These are phyloP conservation scores for Aspergillus sparsus DNA, from an alignment of 495 filamentous ascomycete genomes.

Conservation along the genomic window DNA sequence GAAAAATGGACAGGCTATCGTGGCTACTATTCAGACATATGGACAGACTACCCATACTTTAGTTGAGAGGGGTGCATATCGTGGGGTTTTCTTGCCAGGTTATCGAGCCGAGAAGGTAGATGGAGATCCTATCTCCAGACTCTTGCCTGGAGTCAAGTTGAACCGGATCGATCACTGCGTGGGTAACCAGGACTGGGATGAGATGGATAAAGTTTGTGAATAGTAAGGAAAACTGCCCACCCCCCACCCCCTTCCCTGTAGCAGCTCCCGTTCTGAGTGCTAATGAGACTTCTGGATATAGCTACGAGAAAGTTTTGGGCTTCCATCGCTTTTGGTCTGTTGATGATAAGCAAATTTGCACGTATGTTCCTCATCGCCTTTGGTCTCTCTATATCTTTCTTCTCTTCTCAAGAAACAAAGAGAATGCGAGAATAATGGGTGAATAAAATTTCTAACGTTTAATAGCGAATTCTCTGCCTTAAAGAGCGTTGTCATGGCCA, in stretches of 20 bases:
- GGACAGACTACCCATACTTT: constrained; percentile 91
- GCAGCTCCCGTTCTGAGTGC: neutral
- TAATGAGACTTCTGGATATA: constrained; percentile 30
- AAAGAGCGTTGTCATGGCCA: constrained; percentile 83
- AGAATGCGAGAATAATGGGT: no score
- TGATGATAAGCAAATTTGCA: constrained; percentile 83
- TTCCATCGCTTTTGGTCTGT: constrained; percentile 97
- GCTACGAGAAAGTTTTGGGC: constrained; percentile 82
- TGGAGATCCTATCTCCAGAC: constrained; percentile 50
- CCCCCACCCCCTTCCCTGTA: neutral
- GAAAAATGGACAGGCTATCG: constrained; percentile 55
- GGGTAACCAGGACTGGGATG: constrained; percentile 88
- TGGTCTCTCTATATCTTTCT: no score
- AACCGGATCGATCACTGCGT: constrained; percentile 87
- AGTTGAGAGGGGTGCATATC: constrained; percentile 65
- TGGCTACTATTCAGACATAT: constrained; percentile 81
- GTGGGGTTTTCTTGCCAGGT: constrained; percentile 77
- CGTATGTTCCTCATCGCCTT: constrained; percentile 37
- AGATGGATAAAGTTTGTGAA: constrained; percentile 80
- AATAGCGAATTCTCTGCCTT: constrained; percentile 75
- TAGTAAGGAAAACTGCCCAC: constrained; percentile 49
- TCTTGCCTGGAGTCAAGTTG: constrained; percentile 63
- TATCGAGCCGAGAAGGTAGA: constrained; percentile 54
- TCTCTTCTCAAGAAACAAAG: no score
- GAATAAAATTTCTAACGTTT: neutral